These are phyloP conservation scores for Citrullus amarus DNA, from an alignment of 306 rosid genomes.

Conservation along the genomic window DNA sequence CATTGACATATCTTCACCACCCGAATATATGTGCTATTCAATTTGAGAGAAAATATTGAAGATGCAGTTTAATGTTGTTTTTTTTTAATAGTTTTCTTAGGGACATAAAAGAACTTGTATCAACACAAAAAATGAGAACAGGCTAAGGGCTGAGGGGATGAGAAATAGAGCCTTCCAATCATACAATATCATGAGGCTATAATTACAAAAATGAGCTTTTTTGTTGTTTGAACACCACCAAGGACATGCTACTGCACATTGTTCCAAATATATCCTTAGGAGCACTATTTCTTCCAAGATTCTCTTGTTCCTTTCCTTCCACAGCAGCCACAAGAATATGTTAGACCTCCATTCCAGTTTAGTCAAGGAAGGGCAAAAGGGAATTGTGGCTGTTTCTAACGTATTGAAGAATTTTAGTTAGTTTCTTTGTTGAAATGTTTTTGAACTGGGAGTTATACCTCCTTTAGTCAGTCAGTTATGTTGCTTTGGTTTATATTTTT, in stretches of 20 bases:
- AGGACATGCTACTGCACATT: not conserved
- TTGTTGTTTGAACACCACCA: not conserved
- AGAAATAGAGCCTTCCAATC: not conserved
- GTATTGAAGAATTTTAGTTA: not conserved
- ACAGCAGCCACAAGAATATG: not conserved
- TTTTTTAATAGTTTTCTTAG: not conserved
- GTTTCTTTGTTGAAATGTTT: not conserved
- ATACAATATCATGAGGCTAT: not conserved
- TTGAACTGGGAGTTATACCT: not conserved
- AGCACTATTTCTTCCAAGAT: not conserved
- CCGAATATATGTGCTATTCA: not conserved
- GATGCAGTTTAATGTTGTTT: not conserved
- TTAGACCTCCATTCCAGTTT: not conserved
- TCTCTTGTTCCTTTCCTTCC: not conserved
- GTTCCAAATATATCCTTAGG: not conserved
- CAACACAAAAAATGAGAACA: not conserved
- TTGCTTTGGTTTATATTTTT: not conserved
- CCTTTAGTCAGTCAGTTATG: not conserved
- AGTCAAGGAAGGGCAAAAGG: not conserved
- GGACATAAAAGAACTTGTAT: not conserved
- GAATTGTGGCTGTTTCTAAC: not conserved
- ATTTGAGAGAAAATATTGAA: not conserved
- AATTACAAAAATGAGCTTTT: not conserved
- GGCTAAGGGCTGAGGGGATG: not conserved
- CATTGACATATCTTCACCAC: not conserved